Evolutionary conservation across 139 green algal genomes (phyloP), one percentile per base, ranked within the genome.

Genomic region (Volvox africanus): DNA sequence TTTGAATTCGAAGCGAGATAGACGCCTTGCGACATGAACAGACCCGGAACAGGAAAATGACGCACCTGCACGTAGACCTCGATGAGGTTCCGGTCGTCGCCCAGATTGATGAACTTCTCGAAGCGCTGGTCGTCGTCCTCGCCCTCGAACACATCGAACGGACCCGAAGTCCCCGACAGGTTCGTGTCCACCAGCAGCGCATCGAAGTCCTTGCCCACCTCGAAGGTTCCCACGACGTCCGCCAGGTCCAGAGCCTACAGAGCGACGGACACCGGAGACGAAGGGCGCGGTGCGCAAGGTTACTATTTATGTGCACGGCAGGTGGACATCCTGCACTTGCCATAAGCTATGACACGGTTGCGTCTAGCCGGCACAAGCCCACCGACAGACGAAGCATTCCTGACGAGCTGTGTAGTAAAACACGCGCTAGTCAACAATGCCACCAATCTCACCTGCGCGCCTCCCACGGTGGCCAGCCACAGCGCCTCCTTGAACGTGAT

Each of bases 31-130:
- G 9, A 55, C 44, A 55, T 9, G 5, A 14, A 9, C 44, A 55
- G 44, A 55, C 5, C 44, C 44, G 44, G 44, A 55, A 55, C 44
- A 55, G 44, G 9, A 55, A 55, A n/a, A n/a, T n/a, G 44, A 5
- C 77, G 81, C 33, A 93, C 94, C 71, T 94, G 87, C 35, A 97
- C 93, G 61, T 90, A 96, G 68, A 96, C 95, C 69, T 93, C 79
- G 19, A 86, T 16, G 22, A 97, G 95, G 87, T 96, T 96, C 11
- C 96, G 79, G 94, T 97, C 96, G 88, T 97, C 96, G 0, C 95
- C 96, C 36, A 96, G 87, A 86, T 95, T 95, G 55, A 97, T 68
- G 83, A 96, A 96, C 88, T 97, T 95, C 84, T 97, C 94, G 21
- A 97, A 87, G 82, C 86, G 78, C 44, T 92, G 18, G 85, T 90